These are phyloP conservation scores for Fusarium cicatricum DNA, from an alignment of 2,329 filamentous ascomycete genomes.

Conservation along the genomic window DNA sequence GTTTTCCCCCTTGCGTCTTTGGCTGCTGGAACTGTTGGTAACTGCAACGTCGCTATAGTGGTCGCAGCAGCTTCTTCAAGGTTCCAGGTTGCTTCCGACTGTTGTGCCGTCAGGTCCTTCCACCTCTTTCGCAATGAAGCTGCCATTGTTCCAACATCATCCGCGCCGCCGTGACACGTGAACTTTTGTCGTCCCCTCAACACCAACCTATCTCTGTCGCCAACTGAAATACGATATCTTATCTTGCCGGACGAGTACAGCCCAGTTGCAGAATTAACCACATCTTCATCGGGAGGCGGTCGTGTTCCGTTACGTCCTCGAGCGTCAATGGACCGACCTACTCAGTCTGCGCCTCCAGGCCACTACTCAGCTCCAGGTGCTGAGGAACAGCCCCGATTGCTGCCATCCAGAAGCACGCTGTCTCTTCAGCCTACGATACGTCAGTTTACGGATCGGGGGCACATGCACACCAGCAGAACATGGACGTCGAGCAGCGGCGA, in stretches of 20 bases:
- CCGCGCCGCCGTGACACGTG: slow-evolving; percentile 32
- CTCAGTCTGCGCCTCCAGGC: slow-evolving; percentile 11
- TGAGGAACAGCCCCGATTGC: slow-evolving; percentile 22
- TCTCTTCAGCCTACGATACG: slow-evolving; percentile 41
- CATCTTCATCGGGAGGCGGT: slow-evolving; percentile 6
- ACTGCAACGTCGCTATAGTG: slow-evolving; percentile 9
- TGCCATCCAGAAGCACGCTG: slow-evolving; percentile 39
- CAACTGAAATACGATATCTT: slow-evolving; percentile 27
- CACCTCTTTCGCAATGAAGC: slow-evolving; percentile 33
- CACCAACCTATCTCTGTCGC: slow-evolving; percentile 8
- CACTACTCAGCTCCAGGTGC: slow-evolving; percentile 27
- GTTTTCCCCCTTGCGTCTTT: slow-evolving; percentile 9
- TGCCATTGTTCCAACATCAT: slow-evolving; percentile 21
- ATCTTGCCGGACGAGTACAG: slow-evolving; percentile 1
- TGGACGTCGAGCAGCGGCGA: slow-evolving; percentile 67
- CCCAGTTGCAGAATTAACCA: slow-evolving; percentile 18
- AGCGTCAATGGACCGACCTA: slow-evolving; percentile 30
- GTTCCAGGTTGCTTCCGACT: background rate
- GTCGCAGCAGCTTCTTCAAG: slow-evolving; percentile 6
- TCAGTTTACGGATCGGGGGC: slow-evolving; percentile 34
- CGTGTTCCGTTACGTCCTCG: background rate
- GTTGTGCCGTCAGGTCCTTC: slow-evolving; percentile 4
- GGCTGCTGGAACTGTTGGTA: slow-evolving; percentile 1
- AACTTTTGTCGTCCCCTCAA: slow-evolving; percentile 17
- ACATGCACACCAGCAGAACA: slow-evolving; percentile 57